Evolutionary conservation across 305 asterid genomes (phyloP), one percentile per base, ranked within the genome.

Genomic region (Ilex paraguariensis): DNA sequence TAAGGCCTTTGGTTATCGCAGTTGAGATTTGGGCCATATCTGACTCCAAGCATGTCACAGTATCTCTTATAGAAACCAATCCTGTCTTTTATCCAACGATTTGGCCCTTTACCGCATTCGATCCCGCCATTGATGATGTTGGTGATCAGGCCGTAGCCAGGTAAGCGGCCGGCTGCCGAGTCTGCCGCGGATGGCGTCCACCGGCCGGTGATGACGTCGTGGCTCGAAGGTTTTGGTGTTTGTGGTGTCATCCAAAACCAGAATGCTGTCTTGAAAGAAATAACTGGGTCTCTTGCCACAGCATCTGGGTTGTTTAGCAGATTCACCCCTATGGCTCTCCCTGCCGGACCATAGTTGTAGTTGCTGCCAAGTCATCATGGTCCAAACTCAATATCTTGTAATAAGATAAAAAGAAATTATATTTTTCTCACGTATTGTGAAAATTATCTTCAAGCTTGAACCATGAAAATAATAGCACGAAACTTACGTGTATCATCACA

Each of bases 191-290:
- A 49, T 10, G 73, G 73, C 9, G n/a, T 55, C 73, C 73, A 69
- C 62, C 4, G 33, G 4, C 68, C 73, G 8, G 54, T 50, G 40
- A 69, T 56, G 7, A 56, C 73, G 40, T 50, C 59, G 13, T 4
- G 42, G 9, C 9, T 36, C 1, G 42, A 36, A 5, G 42, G 42
- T 49, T 69, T 69, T 39, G 73, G 64, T 6, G 33, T 3, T 3
- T 69, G 73, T 13, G 73, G 42, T 36, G 70, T 66, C 70, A 58
- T 66, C 70, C 70, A 66, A 31, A 58, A 58, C 70, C 70, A 66
- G 13, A 69, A 40, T 28, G 69, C 73, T 30, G 69, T 61, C 68
- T 69, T 57, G 59, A 69, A 69, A 10, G 73, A 50, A 57, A 63
- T 39, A 8, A 48, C 36, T 9, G 69, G 15, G 13, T 69, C 55